Evolutionary conservation across 73 alveolate genomes (phyloP).

Genomic region (Paramecium primaurelia): DNA sequence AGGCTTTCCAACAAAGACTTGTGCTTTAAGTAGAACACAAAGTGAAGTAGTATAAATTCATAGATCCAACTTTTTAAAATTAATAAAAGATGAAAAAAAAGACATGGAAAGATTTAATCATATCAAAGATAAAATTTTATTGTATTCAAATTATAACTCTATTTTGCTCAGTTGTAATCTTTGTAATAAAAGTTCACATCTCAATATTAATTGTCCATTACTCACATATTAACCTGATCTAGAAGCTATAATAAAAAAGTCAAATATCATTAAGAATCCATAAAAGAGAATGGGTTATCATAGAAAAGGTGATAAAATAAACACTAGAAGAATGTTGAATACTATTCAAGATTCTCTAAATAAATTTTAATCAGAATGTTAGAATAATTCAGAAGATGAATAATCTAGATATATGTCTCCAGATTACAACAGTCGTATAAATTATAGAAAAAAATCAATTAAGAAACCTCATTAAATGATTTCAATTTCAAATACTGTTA

Average conservation of each 20-base stretch:
- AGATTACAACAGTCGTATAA: not conserved
- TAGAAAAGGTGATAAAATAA: not conserved
- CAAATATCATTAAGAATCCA: not conserved
- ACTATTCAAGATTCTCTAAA: not conserved
- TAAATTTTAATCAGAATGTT: not conserved
- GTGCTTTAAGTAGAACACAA: not conserved
- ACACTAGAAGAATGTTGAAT: not conserved
- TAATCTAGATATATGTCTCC: not conserved
- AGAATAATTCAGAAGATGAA: not conserved
- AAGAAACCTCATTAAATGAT: not conserved
- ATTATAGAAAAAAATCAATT: not conserved
- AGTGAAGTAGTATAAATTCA: not conserved
- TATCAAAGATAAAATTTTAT: not conserved
- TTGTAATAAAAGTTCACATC: not conserved
- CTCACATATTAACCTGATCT: not conserved
- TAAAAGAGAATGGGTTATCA: not conserved
- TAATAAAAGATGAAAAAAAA: conserved; percentile 17
- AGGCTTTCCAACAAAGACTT: not conserved
- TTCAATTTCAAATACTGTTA: not conserved
- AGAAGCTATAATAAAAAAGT: not conserved
- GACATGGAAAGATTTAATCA: conserved; percentile 32
- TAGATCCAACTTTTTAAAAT: conserved; percentile 11
- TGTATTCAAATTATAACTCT: not conserved
- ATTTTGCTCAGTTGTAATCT: not conserved
- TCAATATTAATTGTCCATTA: not conserved